Conservation (phyloP, 1,284 basidiomycete species). For the Naganishia sp. region DNA sequence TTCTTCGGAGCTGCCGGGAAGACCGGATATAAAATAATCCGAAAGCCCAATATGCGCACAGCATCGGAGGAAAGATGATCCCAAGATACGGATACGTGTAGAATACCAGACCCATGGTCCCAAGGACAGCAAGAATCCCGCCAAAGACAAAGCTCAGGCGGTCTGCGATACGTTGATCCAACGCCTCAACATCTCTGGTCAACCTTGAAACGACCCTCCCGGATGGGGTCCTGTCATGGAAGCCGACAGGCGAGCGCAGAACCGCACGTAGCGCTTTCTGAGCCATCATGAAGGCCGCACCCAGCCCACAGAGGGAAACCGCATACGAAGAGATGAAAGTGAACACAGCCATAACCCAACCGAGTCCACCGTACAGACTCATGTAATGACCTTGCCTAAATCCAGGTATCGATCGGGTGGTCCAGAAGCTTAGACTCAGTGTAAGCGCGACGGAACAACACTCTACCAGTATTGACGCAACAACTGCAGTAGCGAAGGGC, state of each 20-base stretch:
- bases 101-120: constrained; percentile 41
- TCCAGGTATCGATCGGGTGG: constrained; percentile 36
- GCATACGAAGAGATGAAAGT: constrained; percentile 35
- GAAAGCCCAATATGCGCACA: constrained; percentile 35
- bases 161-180: constrained; percentile 41
- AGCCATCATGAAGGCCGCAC: constrained; percentile 41
- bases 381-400: constrained; percentile 43
- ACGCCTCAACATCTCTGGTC: constrained; percentile 55
- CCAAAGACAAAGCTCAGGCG: constrained; percentile 18
- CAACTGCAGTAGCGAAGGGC: constrained; percentile 39
- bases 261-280: constrained; percentile 39
- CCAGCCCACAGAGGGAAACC: constrained; percentile 38
- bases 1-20: constrained; percentile 45
- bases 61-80: constrained; percentile 41
- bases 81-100: constrained; percentile 43
- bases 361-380: constrained; percentile 41
- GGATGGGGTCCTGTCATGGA: constrained; percentile 47
- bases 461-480: constrained; percentile 41
- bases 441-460: constrained; percentile 38
- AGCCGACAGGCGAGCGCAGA: constrained; percentile 39
- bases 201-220: constrained; percentile 66
- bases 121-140: constrained; percentile 35
- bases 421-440: constrained; percentile 46
- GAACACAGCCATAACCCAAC: constrained; percentile 35
- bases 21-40: constrained; percentile 42